A percentile compares a stretch with the other conserved stretches of the same genome.
These are phyloP conservation scores for Spencermartinsiella ligniputridi DNA, from an alignment of 1,139 yeast genomes.

Conservation along the genomic window DNA sequence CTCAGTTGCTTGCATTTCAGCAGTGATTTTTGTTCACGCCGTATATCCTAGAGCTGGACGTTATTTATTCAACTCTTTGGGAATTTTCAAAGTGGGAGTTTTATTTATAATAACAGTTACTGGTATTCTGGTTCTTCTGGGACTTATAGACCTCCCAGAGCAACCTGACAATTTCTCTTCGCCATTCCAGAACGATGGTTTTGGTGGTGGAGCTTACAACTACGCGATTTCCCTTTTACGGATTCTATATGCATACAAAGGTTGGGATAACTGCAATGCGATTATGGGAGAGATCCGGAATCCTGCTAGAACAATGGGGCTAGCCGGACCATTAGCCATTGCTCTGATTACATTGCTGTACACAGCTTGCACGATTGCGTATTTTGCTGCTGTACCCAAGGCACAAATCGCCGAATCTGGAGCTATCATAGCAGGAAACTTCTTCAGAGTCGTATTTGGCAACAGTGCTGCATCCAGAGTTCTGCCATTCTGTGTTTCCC, in stretches of 20 bases:
- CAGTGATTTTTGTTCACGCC: conserved; percentile 61
- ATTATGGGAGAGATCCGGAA: conserved; percentile 73
- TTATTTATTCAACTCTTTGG: conserved; percentile 59
- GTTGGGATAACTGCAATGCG: conserved; percentile 75
- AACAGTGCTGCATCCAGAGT: conserved; percentile 51
- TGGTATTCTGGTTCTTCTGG: conserved; percentile 52
- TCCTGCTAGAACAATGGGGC: conserved; percentile 61
- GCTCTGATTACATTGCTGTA: conserved; percentile 55
- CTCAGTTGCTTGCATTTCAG: conserved; percentile 56
- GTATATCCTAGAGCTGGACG: conserved; percentile 60
- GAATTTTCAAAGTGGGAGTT: conserved; percentile 65
- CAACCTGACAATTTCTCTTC: conserved; percentile 28
- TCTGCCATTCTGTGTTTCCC: conserved; percentile 63
- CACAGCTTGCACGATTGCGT: conserved; percentile 65
- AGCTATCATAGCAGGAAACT: conserved; percentile 69
- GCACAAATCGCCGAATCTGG: conserved; percentile 59
- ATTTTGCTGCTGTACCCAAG: conserved; percentile 73
- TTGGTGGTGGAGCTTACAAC: conserved; percentile 32
- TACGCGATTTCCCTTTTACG: conserved; percentile 51
- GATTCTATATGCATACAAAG: conserved; percentile 55
- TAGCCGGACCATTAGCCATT: conserved; percentile 71
- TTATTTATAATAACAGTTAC: conserved; percentile 62
- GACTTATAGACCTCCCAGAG: conserved; percentile 19
- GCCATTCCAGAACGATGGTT: conserved; percentile 30
- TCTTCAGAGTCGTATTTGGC: conserved; percentile 68